These are phyloP conservation scores for Aspergillus nidulans DNA, from an alignment of 495 filamentous ascomycete species.

Conservation along the genomic window DNA sequence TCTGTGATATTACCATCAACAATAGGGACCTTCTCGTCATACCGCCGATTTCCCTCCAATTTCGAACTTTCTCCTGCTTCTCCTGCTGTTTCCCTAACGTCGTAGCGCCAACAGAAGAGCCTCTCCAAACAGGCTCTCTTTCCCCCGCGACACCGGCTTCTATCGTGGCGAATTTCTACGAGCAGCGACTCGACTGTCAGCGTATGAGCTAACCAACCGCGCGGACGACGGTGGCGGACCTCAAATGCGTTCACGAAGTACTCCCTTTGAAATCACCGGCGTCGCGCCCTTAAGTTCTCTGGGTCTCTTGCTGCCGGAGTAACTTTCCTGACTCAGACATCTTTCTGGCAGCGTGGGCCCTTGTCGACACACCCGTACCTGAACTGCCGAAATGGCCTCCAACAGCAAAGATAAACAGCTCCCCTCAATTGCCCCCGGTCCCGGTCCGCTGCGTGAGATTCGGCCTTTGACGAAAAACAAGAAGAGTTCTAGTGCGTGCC, in stretches of 20 bases:
- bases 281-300: not conserved
- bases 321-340: not conserved
- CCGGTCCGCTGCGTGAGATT: constrained; percentile 20
- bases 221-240: not conserved
- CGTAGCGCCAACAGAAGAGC: not conserved
- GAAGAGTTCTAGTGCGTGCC: constrained; percentile 42
- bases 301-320: not conserved
- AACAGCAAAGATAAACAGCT: constrained; percentile 25
- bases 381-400: constrained; percentile 20
- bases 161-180: not conserved
- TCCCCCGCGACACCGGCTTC: not conserved
- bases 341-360: not conserved
- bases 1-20: not conserved
- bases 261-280: not conserved
- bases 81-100: not conserved
- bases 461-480: constrained; percentile 25
- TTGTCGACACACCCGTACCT: not conserved
- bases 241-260: not conserved
- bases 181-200: not conserved
- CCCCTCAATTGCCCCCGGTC: constrained; percentile 31
- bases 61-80: not conserved
- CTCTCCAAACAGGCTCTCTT: not conserved
- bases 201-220: not conserved
- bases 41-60: not conserved
- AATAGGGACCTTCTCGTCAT: not conserved